These are phyloP conservation scores for Cryptomeria japonica DNA, from an alignment of 75 land plant species.

Conservation along the genomic window DNA sequence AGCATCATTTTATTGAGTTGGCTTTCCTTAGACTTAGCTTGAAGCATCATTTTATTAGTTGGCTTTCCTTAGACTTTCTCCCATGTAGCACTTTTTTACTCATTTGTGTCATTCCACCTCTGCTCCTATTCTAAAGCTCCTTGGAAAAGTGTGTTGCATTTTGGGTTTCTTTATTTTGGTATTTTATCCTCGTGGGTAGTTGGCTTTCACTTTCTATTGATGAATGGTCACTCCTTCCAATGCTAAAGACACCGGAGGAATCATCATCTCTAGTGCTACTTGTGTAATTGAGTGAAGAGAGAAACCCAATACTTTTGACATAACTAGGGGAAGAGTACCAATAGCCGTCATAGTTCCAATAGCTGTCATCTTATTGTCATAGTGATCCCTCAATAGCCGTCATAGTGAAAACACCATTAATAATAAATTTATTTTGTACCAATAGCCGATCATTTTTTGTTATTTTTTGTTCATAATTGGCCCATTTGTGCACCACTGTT, in stretches of 20 bases:
- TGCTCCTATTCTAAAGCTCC: neutral
- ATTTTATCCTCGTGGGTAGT: neutral
- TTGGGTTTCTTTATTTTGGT: neutral
- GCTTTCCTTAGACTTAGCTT: no score
- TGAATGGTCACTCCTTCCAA: neutral
- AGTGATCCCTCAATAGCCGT: no score
- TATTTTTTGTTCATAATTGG: no score
- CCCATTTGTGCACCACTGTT: no score
- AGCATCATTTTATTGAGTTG: no score
- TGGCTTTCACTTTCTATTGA: neutral
- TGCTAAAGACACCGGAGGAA: neutral
- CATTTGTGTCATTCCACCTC: neutral
- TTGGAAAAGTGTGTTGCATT: neutral
- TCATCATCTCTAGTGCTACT: neutral
- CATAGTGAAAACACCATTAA: no score
- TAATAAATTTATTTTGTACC: no score
- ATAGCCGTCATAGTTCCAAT: no score
- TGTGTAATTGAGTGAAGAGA: neutral
- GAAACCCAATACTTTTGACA: neutral
- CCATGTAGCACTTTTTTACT: neutral
- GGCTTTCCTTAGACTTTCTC: neutral
- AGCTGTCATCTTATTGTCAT: no score
- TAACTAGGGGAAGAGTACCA: no score
- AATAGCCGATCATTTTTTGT: no score
- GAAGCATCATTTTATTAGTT: constrained; percentile 37